phyloP scores from a whole-genome alignment of 768 basidiomycete species.

The Russula olivacea region DNA sequence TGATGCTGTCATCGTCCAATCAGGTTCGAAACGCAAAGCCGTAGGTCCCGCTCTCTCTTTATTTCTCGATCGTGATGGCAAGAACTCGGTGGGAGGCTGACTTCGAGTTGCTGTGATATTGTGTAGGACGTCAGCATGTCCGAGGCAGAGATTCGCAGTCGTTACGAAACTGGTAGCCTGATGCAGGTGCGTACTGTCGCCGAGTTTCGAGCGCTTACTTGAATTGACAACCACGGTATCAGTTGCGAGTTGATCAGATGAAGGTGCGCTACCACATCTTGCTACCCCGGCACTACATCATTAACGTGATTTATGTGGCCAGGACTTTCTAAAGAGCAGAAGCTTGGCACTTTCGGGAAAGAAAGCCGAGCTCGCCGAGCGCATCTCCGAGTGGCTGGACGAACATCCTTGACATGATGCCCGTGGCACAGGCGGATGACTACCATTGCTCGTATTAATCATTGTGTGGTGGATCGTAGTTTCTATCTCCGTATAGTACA shows the following conservation, averaged over 20 bases:
- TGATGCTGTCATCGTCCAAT: constrained; percentile 40
- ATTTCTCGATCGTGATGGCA: background rate
- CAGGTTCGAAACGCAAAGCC: constrained; percentile 65
- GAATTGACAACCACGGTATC: constrained; percentile 2
- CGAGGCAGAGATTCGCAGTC: constrained; percentile 68
- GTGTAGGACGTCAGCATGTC: constrained; percentile 55
- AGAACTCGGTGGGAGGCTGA: background rate
- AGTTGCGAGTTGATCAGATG: constrained; percentile 75
- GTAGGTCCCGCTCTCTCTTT: constrained; percentile 38
- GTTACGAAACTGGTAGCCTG: constrained; percentile 53
- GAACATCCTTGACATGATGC: constrained; percentile 26
- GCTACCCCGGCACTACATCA: background rate
- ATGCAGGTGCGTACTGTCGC: constrained; percentile 47
- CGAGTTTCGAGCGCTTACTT: constrained; percentile 12
- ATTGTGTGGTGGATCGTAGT: background rate
- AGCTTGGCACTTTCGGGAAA: constrained; percentile 56
- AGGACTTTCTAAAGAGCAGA: constrained; percentile 74
- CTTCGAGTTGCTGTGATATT: constrained; percentile 1
- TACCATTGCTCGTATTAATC: background rate
- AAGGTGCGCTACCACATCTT: constrained; percentile 45
- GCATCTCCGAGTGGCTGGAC: constrained; percentile 59
- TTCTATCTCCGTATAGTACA: background rate
- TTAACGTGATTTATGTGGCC: constrained; percentile 16
- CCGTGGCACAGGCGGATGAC: background rate
- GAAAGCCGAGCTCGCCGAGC: constrained; percentile 66